A percentile compares a stretch with the other conserved stretches of the same genome.
These are phyloP conservation scores for Amanita rimosa DNA, from an alignment of 768 basidiomycete genomes.

Conservation along the genomic window DNA sequence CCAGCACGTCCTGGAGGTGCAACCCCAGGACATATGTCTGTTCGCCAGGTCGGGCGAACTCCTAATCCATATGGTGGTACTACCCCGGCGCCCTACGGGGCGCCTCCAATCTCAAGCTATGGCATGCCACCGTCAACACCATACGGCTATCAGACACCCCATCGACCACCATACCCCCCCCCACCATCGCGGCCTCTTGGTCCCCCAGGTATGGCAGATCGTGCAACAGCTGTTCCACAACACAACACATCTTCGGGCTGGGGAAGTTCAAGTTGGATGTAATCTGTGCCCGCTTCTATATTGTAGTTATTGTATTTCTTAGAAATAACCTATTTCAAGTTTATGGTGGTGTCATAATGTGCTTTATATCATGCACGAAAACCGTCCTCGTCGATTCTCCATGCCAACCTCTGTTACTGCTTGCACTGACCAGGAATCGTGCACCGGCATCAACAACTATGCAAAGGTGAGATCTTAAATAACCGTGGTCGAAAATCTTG, in stretches of 20 bases:
- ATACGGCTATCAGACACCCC: conserved; percentile 43
- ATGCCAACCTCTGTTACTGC: conserved; percentile 90
- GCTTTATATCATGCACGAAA: conserved; percentile 82
- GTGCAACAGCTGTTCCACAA: conserved; percentile 53
- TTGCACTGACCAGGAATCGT: conserved; percentile 81
- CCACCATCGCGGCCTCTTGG: conserved; percentile 25
- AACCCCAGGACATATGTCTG: conserved; percentile 76
- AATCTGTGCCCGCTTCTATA: conserved; percentile 1
- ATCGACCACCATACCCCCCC: conserved; percentile 26
- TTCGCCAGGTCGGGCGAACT: conserved; percentile 62
- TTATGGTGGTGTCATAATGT: conserved; percentile 14
- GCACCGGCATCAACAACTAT: conserved; percentile 80
- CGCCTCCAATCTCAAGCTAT: conserved; percentile 12
- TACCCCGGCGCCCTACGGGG: conserved; percentile 32
- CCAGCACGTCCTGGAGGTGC: conserved; percentile 65
- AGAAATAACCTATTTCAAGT: conserved; percentile 5
- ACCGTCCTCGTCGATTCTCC: conserved; percentile 86
- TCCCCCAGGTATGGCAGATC: conserved; percentile 53
- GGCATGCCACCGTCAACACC: conserved; percentile 20
- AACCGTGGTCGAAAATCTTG: not conserved
- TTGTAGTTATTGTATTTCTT: conserved; percentile 7
- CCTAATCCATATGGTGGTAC: conserved; percentile 66
- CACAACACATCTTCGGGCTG: conserved; percentile 14
- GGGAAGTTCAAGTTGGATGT: conserved; percentile 10
- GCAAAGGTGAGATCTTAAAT: conserved; percentile 4